Base-by-base conservation (phyloP, 805 yeast genomes). In the Candida hungchunana region DNA sequence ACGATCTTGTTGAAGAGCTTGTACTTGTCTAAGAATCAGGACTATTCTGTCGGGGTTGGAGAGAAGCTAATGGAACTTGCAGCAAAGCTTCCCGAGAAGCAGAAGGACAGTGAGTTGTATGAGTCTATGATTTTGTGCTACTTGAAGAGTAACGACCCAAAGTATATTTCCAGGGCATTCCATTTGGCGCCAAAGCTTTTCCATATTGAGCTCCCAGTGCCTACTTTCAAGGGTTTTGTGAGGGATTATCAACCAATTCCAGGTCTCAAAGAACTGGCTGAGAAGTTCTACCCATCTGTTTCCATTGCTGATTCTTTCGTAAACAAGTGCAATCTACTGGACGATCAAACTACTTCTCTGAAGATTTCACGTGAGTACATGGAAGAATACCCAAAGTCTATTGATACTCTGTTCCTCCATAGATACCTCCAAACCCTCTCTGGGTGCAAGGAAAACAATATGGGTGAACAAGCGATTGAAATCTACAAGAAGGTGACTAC, bases 1-100 rank as follows among this genome's bases (percentile, higher is more conserved):
- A 46, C 62, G 3, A 48, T 54, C 18, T 17, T 56, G 18, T 34
- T 58, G 14, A 45, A 50, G 27, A 46, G 47, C 3, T 26, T 57
- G 6, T 45, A 48, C 9, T 38, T 46, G 13, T 38, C 45, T 3
- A 16, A 30, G 7, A 31, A 37, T 20, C 43, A 42, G 26, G 21
- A 34, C 0, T 32, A 36, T 34, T 32, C 39, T 3, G 13, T 34
- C 26, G 12, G 13, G 10, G 16, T 25, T 4, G 7, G 18, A 3
- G 13, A 19, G 7, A 25, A 6, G 9, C 26, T 35, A 6, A 31
- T 35, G 20, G 40, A 37, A 3, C 28, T 40, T 9, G 46, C 42
- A 5, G 11, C 25, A 21, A 31, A 35, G 11, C 21, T 48, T 2
- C 46, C 51, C 7, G 39, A 28, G 3, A 15, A 29, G 2, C 12